Conservation (phyloP, 768 basidiomycete species). For the Cytidiella melzeri region DNA sequence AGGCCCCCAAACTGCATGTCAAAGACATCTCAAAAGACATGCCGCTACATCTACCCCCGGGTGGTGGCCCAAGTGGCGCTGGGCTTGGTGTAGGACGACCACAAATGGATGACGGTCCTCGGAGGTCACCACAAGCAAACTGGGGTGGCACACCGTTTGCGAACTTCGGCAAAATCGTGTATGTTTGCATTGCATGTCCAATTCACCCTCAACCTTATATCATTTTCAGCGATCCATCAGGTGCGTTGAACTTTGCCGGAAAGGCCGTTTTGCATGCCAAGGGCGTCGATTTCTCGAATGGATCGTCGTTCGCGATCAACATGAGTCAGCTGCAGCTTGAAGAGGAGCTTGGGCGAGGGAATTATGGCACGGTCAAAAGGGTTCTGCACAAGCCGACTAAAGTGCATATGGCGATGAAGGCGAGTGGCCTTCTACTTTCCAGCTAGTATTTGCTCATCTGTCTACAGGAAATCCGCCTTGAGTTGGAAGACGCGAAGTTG, state of each 20-base stretch:
- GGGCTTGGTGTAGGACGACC: constrained; percentile 70
- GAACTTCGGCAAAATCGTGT: constrained; percentile 94
- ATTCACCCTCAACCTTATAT: constrained; percentile 6
- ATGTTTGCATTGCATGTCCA: too few species aligned
- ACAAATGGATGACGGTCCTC: constrained; percentile 34
- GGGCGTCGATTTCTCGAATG: constrained; percentile 87
- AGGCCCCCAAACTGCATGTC: constrained; percentile 40
- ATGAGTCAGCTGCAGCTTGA: constrained; percentile 88
- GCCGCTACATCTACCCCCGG: constrained; percentile 44
- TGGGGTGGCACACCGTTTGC: constrained; percentile 80
- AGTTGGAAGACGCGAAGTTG: constrained; percentile 88
- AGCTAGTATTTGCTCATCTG: neutral
- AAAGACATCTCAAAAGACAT: constrained; percentile 17
- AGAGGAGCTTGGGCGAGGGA: constrained; percentile 93
- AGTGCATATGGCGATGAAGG: constrained; percentile 99
- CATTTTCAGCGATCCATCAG: constrained; percentile 78
- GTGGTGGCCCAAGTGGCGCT: constrained; percentile 54
- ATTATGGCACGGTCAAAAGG: constrained; percentile 96
- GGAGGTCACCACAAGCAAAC: constrained; percentile 26
- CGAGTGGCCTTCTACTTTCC: constrained; percentile 27
- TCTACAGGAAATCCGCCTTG: constrained; percentile 89
- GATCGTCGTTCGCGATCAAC: constrained; percentile 87
- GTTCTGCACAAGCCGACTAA: constrained; percentile 93
- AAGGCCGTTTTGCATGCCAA: constrained; percentile 90
- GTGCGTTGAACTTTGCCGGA: constrained; percentile 88